These are phyloP conservation scores for Cladosporium colombiae DNA, from an alignment of 2,329 filamentous ascomycete species.

Conservation along the genomic window DNA sequence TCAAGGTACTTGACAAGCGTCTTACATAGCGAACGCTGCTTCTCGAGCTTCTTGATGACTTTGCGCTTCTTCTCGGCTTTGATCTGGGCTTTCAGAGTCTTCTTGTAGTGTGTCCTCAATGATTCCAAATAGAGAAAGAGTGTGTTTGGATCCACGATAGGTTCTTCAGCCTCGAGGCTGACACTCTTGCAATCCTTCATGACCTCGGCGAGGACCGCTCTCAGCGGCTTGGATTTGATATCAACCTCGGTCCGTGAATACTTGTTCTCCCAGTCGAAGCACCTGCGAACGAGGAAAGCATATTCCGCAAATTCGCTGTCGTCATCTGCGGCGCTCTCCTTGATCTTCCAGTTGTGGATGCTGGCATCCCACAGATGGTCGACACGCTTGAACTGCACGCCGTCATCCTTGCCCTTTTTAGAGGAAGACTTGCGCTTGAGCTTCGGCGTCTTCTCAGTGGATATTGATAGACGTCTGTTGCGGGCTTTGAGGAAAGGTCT, in stretches of 20 bases:
- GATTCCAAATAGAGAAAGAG: conserved; percentile 71
- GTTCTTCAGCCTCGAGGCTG: conserved; percentile 77
- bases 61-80: conserved; percentile 64
- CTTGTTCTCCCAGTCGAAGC: conserved; percentile 82
- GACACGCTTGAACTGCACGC: conserved; percentile 62
- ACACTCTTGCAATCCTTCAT: conserved; percentile 77
- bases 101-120: conserved; percentile 61
- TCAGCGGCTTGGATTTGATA: conserved; percentile 79
- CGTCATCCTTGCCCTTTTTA: conserved; percentile 16
- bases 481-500: not conserved
- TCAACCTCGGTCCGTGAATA: conserved; percentile 75
- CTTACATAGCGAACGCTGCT: conserved; percentile 67
- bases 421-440: conserved; percentile 6
- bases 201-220: conserved; percentile 68
- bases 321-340: conserved; percentile 65
- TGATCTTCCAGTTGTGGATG: conserved; percentile 66
- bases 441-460: conserved; percentile 4
- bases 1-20: conserved; percentile 76
- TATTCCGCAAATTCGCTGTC: conserved; percentile 74
- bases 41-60: conserved; percentile 57
- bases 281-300: conserved; percentile 78
- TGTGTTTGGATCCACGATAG: conserved; percentile 57
- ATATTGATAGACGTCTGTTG: not conserved
- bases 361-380: conserved; percentile 62
- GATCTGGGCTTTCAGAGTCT: conserved; percentile 61